A percentile compares a stretch with the other conserved stretches of the same genome.
phyloP scores from a whole-genome alignment of 345 rosid genomes.

The Eutrema heterophyllum region DNA sequence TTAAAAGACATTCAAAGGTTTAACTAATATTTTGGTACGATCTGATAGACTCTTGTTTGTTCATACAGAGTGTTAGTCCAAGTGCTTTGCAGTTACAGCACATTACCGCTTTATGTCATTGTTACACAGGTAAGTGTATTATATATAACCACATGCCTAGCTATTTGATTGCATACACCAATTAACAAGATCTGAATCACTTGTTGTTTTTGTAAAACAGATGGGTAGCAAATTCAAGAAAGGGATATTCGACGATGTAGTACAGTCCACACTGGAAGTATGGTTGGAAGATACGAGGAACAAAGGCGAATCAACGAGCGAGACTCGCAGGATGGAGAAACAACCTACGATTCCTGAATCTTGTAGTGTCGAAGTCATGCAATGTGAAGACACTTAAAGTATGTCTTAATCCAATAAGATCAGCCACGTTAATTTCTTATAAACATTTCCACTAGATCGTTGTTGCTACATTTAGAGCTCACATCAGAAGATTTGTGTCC shows the following conservation, averaged over 20 bases:
- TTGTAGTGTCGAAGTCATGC: constrained; percentile 5
- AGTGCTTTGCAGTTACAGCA: constrained; percentile 86
- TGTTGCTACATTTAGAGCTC: neutral
- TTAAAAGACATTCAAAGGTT: neutral
- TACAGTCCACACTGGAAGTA: constrained; percentile 16
- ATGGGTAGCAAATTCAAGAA: constrained; percentile 69
- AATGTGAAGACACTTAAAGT: neutral
- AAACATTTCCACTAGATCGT: neutral
- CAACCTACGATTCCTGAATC: constrained; percentile 17
- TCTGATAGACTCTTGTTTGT: neutral
- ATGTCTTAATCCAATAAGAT: neutral
- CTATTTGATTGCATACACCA: neutral
- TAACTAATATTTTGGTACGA: neutral
- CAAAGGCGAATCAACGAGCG: constrained; percentile 21
- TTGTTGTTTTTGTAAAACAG: constrained; percentile 19
- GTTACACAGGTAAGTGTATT: constrained; percentile 55
- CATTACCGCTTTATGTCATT: constrained; percentile 70
- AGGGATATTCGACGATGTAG: constrained; percentile 36
- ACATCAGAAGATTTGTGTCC: neutral
- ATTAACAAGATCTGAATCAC: neutral
- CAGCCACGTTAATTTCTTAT: neutral
- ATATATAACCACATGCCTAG: neutral
- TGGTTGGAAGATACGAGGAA: constrained; percentile 26
- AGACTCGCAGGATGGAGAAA: constrained; percentile 16
- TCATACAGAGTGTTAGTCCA: constrained; percentile 65